Conservation (phyloP, 2,329 filamentous ascomycete species). For the Phaeosphaeriaceae sp. region DNA sequence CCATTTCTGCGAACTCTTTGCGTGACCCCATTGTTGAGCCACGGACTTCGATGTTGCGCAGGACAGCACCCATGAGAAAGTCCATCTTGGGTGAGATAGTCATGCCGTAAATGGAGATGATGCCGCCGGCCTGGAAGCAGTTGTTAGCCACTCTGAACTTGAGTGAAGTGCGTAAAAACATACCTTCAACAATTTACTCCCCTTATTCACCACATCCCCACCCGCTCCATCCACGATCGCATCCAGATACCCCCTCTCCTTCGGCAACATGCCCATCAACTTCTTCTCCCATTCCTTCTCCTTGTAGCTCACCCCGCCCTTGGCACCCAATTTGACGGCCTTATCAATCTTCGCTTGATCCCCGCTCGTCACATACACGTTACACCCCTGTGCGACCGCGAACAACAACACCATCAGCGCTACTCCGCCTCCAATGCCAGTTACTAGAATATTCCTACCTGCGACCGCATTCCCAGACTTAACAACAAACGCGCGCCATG, state of each 20-base stretch:
- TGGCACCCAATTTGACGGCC: slow-evolving; percentile 75
- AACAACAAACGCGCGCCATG: slow-evolving; percentile 82
- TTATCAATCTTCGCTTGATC: slow-evolving; percentile 76
- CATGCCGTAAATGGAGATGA: slow-evolving; percentile 92
- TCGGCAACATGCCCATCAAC: slow-evolving; percentile 67
- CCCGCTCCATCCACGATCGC: slow-evolving; percentile 91
- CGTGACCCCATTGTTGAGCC: slow-evolving; percentile 92
- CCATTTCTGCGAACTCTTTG: slow-evolving; percentile 89
- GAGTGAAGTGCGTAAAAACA: no score
- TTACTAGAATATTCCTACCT: slow-evolving; percentile 81
- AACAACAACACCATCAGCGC: slow-evolving; percentile 84
- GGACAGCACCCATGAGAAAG: slow-evolving; percentile 81
- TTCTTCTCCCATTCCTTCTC: slow-evolving; percentile 82
- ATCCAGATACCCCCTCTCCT: slow-evolving; percentile 74
- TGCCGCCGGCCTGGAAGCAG: slow-evolving; percentile 71
- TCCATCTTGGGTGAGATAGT: slow-evolving; percentile 84
- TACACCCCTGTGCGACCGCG: slow-evolving; percentile 73
- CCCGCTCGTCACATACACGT: slow-evolving; percentile 83
- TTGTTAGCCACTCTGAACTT: no score
- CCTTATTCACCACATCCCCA: slow-evolving; percentile 78
- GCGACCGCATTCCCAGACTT: slow-evolving; percentile 72
- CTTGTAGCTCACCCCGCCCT: slow-evolving; percentile 83
- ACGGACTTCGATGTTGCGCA: slow-evolving; percentile 86
- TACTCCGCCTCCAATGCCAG: slow-evolving; percentile 92
- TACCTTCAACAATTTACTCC: slow-evolving; percentile 71